Evolutionary conservation across 2,329 filamentous ascomycete genomes (phyloP).

Genomic region (Penicillium sp.): DNA sequence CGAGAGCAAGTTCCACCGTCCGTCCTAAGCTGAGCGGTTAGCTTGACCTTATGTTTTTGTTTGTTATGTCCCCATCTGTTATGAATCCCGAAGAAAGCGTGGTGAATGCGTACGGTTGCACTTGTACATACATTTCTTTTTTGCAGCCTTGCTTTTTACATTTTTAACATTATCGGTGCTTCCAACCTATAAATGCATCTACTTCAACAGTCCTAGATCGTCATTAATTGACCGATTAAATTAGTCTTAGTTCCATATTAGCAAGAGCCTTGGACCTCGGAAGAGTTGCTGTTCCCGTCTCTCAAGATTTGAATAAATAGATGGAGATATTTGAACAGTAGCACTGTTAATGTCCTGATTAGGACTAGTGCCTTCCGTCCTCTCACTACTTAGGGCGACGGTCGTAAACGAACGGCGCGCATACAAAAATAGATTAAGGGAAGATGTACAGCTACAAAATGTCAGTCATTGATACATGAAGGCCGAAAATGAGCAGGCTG

Average conservation of each 20-base stretch:
- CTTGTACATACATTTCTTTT: slow-evolving; percentile 10
- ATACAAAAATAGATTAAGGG: no score
- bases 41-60: neutral
- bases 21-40: slow-evolving; percentile 15
- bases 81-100: slow-evolving; percentile 1
- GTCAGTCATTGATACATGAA: no score
- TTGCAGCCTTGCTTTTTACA: slow-evolving; percentile 4
- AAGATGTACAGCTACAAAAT: no score
- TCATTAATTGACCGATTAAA: neutral
- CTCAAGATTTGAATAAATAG: no score
- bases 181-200: neutral
- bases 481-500: no score
- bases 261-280: no score
- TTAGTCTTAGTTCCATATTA: neutral
- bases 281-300: no score
- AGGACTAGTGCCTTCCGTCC: no score
- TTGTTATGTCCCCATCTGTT: neutral
- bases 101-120: neutral
- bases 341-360: no score
- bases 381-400: no score
- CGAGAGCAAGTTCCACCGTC: slow-evolving; percentile 69
- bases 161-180: neutral
- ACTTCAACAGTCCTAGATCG: slow-evolving; percentile 9
- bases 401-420: no score
- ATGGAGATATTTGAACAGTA: neutral